Evolutionary conservation across 1,139 yeast species (phyloP).

Genomic region (Yamadazyma spencermartinsiae): DNA sequence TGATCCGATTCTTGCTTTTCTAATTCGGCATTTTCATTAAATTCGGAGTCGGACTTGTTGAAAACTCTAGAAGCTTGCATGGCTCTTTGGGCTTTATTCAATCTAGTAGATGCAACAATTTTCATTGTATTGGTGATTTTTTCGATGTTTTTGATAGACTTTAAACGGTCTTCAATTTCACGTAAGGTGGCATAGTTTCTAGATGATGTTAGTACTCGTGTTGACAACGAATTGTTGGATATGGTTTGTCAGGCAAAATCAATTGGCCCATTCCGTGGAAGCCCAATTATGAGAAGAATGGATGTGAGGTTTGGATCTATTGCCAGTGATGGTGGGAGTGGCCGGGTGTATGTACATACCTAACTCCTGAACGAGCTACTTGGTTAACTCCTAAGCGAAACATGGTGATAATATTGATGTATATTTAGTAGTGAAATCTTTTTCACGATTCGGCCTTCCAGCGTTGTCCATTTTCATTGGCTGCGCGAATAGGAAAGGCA

Average conservation of each 20-base stretch:
- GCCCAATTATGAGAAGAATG: background rate
- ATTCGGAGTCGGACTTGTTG: conserved; percentile 77
- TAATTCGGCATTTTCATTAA: conserved; percentile 81
- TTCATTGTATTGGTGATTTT: conserved; percentile 99
- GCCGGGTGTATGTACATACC: conserved; percentile 40
- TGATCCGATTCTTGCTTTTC: conserved; percentile 52
- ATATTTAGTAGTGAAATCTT: conserved; percentile 4
- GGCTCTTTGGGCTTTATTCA: conserved; percentile 93
- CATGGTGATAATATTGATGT: conserved; percentile 34
- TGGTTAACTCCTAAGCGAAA: conserved; percentile 66
- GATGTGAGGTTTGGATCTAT: background rate
- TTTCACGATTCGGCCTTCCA: conserved; percentile 17
- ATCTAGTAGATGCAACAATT: conserved; percentile 97
- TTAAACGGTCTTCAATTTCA: conserved; percentile 97
- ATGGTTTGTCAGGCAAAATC: background rate
- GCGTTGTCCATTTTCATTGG: conserved; percentile 22
- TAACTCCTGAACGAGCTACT: conserved; percentile 61
- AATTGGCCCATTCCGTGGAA: background rate
- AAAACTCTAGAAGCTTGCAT: conserved; percentile 87
- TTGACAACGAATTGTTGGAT: background rate
- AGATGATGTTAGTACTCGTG: conserved; percentile 12
- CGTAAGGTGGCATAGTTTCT: conserved; percentile 98
- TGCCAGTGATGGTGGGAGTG: background rate
- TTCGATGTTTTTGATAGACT: conserved; percentile 97
- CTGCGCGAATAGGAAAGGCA: conserved; percentile 13